Evolutionary conservation across 371 early-diverging fungal species (phyloP), one percentile per base, ranked within the genome.

Genomic region (Actinomucor elegans): DNA sequence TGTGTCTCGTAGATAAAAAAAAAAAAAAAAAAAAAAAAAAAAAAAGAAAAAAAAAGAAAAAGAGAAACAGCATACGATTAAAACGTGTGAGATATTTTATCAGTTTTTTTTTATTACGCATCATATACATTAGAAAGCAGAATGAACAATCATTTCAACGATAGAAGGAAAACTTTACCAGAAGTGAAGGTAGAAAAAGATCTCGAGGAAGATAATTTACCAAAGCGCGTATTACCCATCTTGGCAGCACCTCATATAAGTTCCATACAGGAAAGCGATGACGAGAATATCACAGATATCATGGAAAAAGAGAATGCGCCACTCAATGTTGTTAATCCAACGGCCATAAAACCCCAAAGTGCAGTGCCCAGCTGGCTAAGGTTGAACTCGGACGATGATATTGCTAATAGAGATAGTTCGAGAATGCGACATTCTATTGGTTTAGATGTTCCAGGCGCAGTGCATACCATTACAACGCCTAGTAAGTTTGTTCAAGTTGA

Each of bases 381-480:
- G 15, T 12, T 53, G 14, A 33, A 41, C 12, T 11, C 50, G 14
- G 50, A 49, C 14, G 60, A 60, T 6, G 24, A 41, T 26, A 14
- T 8, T 18, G 15, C n/a, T n/a, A 38, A 38, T 9, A 41, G 36
- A 17, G 27, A 37, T 0, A 15, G 15, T 35, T 14, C 24, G 6
- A 41, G 52, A 48, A 34, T 47, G 5, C 47, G 67, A 12, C 56
- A 67, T 38, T 62, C 63, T 0, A 41, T 67, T 11, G 68, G 68
- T 11, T 50, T 67, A 27, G 68, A 67, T 46, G 68, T 67, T 15
- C 68, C 68, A n/a, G 68, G 68, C 15, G 64, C 60, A 32, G 68
- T 67, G 11, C 68, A 67, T 42, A 67, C 64, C 2, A 67, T 59
- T 11, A 48, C 37, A 17, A 66, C 67, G 14, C 59, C 59, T 10